These are phyloP conservation scores for Fraxinus greggii DNA, from an alignment of 305 asterid genomes.

Conservation along the genomic window DNA sequence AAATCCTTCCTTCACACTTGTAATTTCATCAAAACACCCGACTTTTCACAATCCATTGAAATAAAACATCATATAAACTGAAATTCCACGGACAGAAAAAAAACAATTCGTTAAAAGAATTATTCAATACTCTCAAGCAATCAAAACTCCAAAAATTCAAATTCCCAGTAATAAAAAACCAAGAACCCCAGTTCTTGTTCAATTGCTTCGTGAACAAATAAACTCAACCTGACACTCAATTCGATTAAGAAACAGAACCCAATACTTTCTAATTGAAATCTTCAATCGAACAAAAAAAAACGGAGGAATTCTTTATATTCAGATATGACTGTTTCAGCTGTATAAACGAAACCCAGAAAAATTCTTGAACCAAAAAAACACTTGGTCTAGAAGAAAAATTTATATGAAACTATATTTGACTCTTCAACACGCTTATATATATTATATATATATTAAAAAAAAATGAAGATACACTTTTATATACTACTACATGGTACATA, in stretches of 20 bases:
- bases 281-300: background rate
- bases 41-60: constrained; percentile 23
- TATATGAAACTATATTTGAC: constrained; percentile 33
- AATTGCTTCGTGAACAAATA: constrained; percentile 10
- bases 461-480: background rate
- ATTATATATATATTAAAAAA: background rate
- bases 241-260: background rate
- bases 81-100: constrained; percentile 12
- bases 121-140: constrained; percentile 23
- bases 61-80: constrained; percentile 12
- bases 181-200: constrained; percentile 19
- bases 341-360: constrained; percentile 7
- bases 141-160: constrained; percentile 23
- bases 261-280: background rate
- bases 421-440: constrained; percentile 46
- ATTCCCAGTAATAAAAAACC: constrained; percentile 17
- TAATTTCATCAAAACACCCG: constrained; percentile 19
- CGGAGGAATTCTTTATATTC: constrained; percentile 12
- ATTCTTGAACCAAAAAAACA: background rate
- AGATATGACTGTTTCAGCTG: constrained; percentile 15
- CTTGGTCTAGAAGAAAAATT: constrained; percentile 20
- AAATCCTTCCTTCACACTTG: constrained; percentile 28
- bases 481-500: background rate
- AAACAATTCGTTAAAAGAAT: constrained; percentile 25
- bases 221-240: constrained; percentile 19